Base-by-base conservation (phyloP, 2,329 filamentous ascomycete species). In the Arthrobotrys sphaeroides region DNA sequence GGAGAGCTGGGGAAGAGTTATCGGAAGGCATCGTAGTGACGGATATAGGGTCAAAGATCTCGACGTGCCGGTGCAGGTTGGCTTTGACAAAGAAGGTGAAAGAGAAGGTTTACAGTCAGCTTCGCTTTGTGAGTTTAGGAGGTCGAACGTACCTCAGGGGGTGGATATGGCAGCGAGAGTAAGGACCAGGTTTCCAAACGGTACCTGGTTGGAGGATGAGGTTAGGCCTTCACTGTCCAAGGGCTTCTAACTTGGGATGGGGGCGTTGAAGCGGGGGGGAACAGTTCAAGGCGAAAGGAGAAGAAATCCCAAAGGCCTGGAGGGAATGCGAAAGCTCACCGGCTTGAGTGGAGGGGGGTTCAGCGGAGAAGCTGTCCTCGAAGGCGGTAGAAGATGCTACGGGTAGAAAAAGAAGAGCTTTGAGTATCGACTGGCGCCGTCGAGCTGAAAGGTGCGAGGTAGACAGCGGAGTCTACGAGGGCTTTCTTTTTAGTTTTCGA, bases 1-100 rank as follows among this genome's bases (percentile, higher is more conserved):
- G 88, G 87, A 82, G 90, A 86, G 90, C 88, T 84, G 85, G 84
- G 81, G 85, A 82, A 80, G 85, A 82, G 83, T 85, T 84, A 84
- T 87, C 84, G 82, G 86, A 85, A 84, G 88, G 86, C 88, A 91
- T 90, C 84, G 84, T 87, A 81, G 79, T 55, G 72, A 62, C 22
- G 24, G 3, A 13, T 66, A 55, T 28, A 31, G 31, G 31, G 43
- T 24, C 20, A 38, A 42, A 18, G 26, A 33, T 62, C 18, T 47
- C 40, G 26, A 33, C 55, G 20, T 59, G 12, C 13, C 20, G 28
- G 22, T 42, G 40, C 28, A 9, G 28, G 16, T 22, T 33, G 51
- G 18, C 31, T 33, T 53, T 53, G 7, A 55, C 10, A 22, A 20
- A 64, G n/a, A 26, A 36, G 12, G 38, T 5, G 24, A 16, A 10